Evolutionary conservation across 1,284 basidiomycete species (phyloP), one percentile per base, ranked within the genome.

Genomic region (Mycosarcoma maydis): DNA sequence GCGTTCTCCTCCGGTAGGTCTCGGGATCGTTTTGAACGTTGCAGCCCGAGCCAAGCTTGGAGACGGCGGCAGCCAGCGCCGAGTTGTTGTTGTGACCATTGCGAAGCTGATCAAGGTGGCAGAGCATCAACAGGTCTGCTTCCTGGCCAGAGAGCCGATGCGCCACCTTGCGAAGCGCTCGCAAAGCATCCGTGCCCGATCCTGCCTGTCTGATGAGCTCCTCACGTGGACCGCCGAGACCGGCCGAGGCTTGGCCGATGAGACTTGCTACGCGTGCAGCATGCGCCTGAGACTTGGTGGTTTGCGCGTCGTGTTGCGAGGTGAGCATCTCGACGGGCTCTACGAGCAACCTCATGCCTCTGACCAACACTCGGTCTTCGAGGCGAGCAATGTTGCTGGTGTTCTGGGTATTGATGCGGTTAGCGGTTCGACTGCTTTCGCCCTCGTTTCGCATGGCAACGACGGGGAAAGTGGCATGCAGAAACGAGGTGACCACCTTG

Each of bases 61-160:
- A 51, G 5, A 68, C 65, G 8, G 70, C 72, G 26, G 71, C 70
- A 2, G 72, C 72, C 1, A 75, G 53, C 2, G 65, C 60, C 10
- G 70, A 68, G 36, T 62, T 72, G 53, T 73, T 68, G 47, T 55
- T 55, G 33, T 58, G 70, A 13, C 70, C 70, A 11, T 59, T 64
- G 20, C 72, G 59, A 4, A 75, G 44, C 14, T 52, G 50, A 30
- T 72, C 72, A 5, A 75, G 50, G 24, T 75, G 65, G 50, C 72
- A 75, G 11, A 75, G 60, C 55, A 75, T 64, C 38, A 75, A 43
- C 33, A 65, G 40, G 22, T 75, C 72, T 3, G 72, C 72, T 49
- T 75, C 69, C 41, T 60, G 57, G 16, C 39, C 60, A 13, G 70
- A 57, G 6, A 61, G 59, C 4, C 43, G 49, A 8, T 61, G 54